phyloP scores from a whole-genome alignment of 352 stramenopile genomes.

The Globisporangium carolinianum region DNA sequence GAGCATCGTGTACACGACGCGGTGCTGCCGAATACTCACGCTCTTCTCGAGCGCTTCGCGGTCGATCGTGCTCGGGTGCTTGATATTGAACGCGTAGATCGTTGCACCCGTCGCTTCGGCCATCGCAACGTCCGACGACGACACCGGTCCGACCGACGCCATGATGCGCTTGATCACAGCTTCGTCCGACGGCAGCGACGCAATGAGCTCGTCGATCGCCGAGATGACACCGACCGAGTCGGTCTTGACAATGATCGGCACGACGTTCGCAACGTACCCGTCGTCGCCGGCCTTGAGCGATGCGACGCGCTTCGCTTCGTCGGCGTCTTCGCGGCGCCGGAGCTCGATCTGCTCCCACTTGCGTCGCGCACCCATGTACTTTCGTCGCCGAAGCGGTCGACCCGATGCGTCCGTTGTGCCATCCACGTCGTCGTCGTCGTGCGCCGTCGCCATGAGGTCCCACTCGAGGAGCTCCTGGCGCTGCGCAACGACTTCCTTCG shows the following conservation, averaged over 20 bases:
- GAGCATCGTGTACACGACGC: conserved; percentile 85
- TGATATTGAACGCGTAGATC: conserved; percentile 89
- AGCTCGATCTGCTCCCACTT: conserved; percentile 70
- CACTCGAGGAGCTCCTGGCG: conserved; percentile 70
- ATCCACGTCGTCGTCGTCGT: conserved; percentile 46
- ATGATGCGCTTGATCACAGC: conserved; percentile 79
- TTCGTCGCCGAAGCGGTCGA: conserved; percentile 26
- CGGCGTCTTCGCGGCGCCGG: conserved; percentile 50
- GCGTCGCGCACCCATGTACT: conserved; percentile 39
- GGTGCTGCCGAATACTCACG: conserved; percentile 63
- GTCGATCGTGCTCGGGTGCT: conserved; percentile 62
- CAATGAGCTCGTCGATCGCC: conserved; percentile 85
- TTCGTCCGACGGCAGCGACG: conserved; percentile 59
- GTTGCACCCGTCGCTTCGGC: conserved; percentile 73
- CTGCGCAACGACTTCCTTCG: conserved; percentile 71
- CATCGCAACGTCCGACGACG: conserved; percentile 77
- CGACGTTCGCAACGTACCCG: conserved; percentile 88
- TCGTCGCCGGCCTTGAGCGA: conserved; percentile 62
- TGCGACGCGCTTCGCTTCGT: conserved; percentile 66
- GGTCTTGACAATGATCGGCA: conserved; percentile 97
- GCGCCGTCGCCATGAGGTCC: conserved; percentile 58
- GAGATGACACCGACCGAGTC: conserved; percentile 97
- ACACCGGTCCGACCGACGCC: conserved; percentile 75
- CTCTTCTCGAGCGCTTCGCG: conserved; percentile 76
- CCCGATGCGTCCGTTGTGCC: conserved; percentile 27